Evolutionary conservation across 345 rosid genomes (phyloP), one percentile per base, ranked within the genome.

Genomic region (Populus simonii): DNA sequence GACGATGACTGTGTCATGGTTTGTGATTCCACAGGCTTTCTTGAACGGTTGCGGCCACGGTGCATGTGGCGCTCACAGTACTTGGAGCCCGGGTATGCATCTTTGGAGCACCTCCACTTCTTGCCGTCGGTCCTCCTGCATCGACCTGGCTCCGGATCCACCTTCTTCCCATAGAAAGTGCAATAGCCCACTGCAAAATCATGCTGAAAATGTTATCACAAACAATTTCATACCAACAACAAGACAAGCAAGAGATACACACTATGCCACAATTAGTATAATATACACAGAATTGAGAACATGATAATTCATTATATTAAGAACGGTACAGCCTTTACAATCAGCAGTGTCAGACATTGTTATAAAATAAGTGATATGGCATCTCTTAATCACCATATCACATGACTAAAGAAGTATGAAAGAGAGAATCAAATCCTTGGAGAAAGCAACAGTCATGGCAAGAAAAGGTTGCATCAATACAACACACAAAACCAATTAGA

Each of bases 11-110:
- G 91, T 78, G 81, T 80, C 78, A 86, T 76, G 76, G 86, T 83
- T 83, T 86, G 88, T 80, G 88, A 85, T 92, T 96, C 99, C 98
- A 94, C 98, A 91, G 96, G 98, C 99, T 96, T 96, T 96, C 98
- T 96, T 92, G 98, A 93, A 93, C 98, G 97, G 94, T 92, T 94
- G 86, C 97, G 97, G 92, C 99, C 97, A 80, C 98, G 97, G 86
- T 96, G 98, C 89, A 96, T 87, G 92, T 96, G 99, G 95, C 99
- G 98, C 89, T 96, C 97, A 82, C 99, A 96, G 85, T 94, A 96
- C 86, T 94, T 96, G 55, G 90, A 90, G 72, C 90, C 91, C 3
- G 84, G 84, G 82, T 86, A 80, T 9, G 91, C 89, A 12, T 86
- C 89, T 83, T 88, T 88, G 79, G 84, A 73, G 78, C 84, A 81